Conservation (phyloP, 345 rosid species). For the Moricandia moricandioides region DNA sequence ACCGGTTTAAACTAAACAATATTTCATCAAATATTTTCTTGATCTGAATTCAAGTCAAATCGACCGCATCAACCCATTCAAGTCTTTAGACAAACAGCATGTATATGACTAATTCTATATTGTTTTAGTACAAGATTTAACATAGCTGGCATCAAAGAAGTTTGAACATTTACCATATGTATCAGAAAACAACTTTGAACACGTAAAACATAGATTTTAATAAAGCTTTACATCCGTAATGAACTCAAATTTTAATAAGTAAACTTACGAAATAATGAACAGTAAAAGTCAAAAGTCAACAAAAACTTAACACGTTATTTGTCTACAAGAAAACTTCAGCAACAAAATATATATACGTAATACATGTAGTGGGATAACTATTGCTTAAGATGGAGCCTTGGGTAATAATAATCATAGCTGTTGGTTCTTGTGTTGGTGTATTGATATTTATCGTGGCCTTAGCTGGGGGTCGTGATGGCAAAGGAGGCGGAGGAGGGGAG, state of each 20-base stretch:
- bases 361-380: background rate
- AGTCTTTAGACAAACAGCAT: background rate
- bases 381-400: slow-evolving; percentile 22
- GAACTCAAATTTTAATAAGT: background rate
- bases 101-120: background rate
- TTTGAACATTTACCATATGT: background rate
- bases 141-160: background rate
- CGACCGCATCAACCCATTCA: slow-evolving; percentile 1
- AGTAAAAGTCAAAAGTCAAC: slow-evolving; percentile 10
- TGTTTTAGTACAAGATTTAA: background rate
- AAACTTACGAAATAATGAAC: background rate
- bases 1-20: background rate
- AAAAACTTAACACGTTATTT: slow-evolving; percentile 14
- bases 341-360: slow-evolving; percentile 9
- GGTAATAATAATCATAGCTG: slow-evolving; percentile 11
- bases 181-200: background rate
- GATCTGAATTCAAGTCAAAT: background rate
- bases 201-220: background rate
- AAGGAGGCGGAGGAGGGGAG: background rate
- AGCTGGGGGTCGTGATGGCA: background rate
- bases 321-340: background rate
- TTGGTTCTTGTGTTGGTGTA: slow-evolving; percentile 11
- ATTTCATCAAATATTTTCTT: background rate
- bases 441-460: background rate
- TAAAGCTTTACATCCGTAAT: background rate